These are phyloP conservation scores for Xylaria sp. DNA, from an alignment of 2,329 filamentous ascomycete genomes.

Conservation along the genomic window DNA sequence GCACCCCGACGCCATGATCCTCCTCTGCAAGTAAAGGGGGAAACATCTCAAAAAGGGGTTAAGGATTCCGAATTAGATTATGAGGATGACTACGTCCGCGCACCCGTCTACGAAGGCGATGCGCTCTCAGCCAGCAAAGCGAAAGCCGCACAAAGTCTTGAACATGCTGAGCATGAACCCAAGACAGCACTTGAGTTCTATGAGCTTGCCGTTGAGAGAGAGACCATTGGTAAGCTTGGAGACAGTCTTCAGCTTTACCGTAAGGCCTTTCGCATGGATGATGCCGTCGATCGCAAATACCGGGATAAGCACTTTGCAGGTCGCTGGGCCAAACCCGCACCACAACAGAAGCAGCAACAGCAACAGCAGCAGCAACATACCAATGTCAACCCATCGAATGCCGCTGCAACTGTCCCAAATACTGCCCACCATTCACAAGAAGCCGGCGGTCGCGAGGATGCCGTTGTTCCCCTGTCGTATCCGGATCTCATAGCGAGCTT, in stretches of 20 bases:
- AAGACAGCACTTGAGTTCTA: slow-evolving; percentile 80
- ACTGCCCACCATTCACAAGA: slow-evolving; percentile 52
- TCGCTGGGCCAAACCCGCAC: slow-evolving; percentile 43
- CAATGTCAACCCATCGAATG: slow-evolving; percentile 36
- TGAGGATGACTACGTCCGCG: slow-evolving; percentile 30
- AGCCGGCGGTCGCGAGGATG: neutral
- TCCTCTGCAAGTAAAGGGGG: slow-evolving; percentile 19
- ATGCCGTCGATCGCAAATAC: slow-evolving; percentile 77
- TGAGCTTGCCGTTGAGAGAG: slow-evolving; percentile 84
- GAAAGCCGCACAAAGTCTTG: slow-evolving; percentile 18
- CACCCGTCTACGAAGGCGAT: slow-evolving; percentile 32
- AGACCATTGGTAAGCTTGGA: slow-evolving; percentile 76
- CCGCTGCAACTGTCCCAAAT: slow-evolving; percentile 46
- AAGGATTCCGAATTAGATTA: slow-evolving; percentile 26
- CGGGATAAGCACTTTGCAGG: slow-evolving; percentile 85
- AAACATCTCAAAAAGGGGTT: slow-evolving; percentile 16
- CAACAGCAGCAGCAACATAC: neutral
- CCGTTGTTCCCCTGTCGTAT: slow-evolving; percentile 45
- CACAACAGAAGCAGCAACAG: neutral
- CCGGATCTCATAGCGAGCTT: slow-evolving; percentile 73
- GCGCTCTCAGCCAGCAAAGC: slow-evolving; percentile 14
- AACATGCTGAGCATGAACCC: slow-evolving; percentile 15
- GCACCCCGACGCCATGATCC: slow-evolving; percentile 15
- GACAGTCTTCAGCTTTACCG: slow-evolving; percentile 86
- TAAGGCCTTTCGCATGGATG: slow-evolving; percentile 86